phyloP scores from a whole-genome alignment of 306 rosid species.

The Argentina anserina region DNA sequence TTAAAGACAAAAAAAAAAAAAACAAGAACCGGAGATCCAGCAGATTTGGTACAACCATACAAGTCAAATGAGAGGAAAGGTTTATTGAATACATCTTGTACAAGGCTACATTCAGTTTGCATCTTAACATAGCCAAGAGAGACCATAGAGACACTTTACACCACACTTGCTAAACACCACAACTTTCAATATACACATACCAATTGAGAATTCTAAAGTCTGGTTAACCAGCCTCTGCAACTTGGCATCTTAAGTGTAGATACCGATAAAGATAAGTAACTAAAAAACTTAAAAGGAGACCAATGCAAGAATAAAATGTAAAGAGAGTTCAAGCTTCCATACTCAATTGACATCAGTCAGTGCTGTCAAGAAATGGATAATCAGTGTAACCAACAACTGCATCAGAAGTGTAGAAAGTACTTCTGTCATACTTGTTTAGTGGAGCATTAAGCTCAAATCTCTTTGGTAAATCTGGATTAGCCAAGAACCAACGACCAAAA shows the following conservation, averaged over 20 bases:
- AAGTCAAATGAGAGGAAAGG: neutral
- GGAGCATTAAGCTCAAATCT: constrained; percentile 39
- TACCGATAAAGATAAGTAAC: neutral
- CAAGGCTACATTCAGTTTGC: neutral
- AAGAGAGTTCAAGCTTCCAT: neutral
- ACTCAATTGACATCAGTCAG: no score
- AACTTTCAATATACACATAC: neutral
- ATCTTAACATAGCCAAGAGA: neutral
- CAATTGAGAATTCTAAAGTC: neutral
- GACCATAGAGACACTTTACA: neutral
- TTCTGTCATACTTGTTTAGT: constrained; percentile 33
- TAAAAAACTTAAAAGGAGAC: neutral
- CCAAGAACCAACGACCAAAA: constrained; percentile 47
- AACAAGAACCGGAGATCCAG: no score
- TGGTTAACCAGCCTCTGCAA: neutral
- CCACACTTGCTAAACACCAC: neutral
- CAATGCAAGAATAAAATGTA: neutral
- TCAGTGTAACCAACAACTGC: constrained; percentile 58
- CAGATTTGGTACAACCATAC: no score
- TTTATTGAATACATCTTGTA: neutral
- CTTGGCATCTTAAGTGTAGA: neutral
- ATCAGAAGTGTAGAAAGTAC: constrained; percentile 43
- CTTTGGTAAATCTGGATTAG: constrained; percentile 48
- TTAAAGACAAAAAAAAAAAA: no score
- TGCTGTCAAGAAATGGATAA: constrained; percentile 49